phyloP scores from a whole-genome alignment of 2,329 filamentous ascomycete species.

The Aschersonia sp. region DNA sequence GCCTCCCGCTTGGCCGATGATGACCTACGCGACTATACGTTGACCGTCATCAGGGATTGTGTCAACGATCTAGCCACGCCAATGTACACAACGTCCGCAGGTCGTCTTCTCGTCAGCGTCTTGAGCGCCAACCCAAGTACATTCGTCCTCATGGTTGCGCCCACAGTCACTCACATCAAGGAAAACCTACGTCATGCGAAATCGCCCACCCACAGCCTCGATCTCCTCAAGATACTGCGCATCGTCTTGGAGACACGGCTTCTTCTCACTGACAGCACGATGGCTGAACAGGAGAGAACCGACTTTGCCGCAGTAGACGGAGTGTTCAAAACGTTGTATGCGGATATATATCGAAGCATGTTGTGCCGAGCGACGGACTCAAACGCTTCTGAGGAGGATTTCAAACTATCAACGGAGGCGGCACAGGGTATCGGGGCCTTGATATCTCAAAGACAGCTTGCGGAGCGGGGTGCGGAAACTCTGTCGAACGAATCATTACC shows the following conservation, averaged over 20 bases:
- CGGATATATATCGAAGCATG: slow-evolving; percentile 25
- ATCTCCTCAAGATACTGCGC: slow-evolving; percentile 35
- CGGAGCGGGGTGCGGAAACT: neutral
- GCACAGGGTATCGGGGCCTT: slow-evolving; percentile 31
- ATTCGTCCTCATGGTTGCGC: slow-evolving; percentile 32
- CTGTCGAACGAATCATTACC: slow-evolving; percentile 1
- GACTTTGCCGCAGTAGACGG: slow-evolving; percentile 21
- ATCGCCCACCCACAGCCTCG: slow-evolving; percentile 32
- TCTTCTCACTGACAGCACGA: slow-evolving; percentile 18
- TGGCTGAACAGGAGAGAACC: slow-evolving; percentile 19
- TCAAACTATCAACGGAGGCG: slow-evolving; percentile 26
- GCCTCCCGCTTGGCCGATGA: slow-evolving; percentile 28
- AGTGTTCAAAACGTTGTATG: slow-evolving; percentile 26
- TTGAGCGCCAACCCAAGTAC: slow-evolving; percentile 30
- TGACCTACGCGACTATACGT: slow-evolving; percentile 28
- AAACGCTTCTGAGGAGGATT: slow-evolving; percentile 20
- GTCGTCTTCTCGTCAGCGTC: slow-evolving; percentile 35
- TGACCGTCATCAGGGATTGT: slow-evolving; percentile 36
- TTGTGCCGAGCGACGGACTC: slow-evolving; percentile 16
- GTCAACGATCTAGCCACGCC: slow-evolving; percentile 36
- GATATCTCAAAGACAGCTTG: slow-evolving; percentile 19
- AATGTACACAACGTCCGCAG: slow-evolving; percentile 35
- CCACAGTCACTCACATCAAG: slow-evolving; percentile 32
- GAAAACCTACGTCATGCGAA: slow-evolving; percentile 35
- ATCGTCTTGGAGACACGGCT: slow-evolving; percentile 33